phyloP scores from a whole-genome alignment of 2,329 filamentous ascomycete species.

The Scedosporium boydii region DNA sequence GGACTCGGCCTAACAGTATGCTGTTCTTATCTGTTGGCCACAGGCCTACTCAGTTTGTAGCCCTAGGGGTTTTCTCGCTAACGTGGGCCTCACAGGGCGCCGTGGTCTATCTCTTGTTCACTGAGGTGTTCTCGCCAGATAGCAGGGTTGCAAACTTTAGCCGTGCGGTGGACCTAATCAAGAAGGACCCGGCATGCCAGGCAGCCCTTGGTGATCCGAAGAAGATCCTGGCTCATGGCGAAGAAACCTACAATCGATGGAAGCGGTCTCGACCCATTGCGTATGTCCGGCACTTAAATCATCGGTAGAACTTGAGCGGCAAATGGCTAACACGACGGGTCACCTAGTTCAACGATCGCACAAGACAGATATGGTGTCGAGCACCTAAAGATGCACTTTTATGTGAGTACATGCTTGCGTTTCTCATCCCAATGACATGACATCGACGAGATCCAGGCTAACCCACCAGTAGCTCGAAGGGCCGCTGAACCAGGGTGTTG shows the following conservation, averaged over 20 bases:
- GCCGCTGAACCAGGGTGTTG: conserved; percentile 61
- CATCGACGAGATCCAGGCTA: neutral
- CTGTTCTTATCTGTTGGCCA: neutral
- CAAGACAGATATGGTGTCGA: conserved; percentile 23
- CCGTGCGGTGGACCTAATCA: conserved; percentile 71
- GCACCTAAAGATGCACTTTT: conserved; percentile 78
- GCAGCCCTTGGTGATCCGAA: conserved; percentile 65
- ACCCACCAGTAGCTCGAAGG: conserved; percentile 56
- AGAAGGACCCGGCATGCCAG: conserved; percentile 59
- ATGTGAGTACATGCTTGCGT: conserved; percentile 41
- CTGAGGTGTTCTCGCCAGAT: conserved; percentile 74
- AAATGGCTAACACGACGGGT: neutral
- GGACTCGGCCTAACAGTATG: conserved; percentile 69
- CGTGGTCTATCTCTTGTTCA: conserved; percentile 70
- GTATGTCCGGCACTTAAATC: conserved; percentile 23
- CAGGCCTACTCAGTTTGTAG: neutral
- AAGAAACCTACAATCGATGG: conserved; percentile 76
- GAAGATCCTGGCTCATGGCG: conserved; percentile 73
- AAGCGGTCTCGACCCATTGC: conserved; percentile 54
- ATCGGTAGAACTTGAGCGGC: neutral
- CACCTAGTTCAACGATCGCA: conserved; percentile 8
- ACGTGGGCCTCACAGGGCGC: conserved; percentile 43
- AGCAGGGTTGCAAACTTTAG: conserved; percentile 87
- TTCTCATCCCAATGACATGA: neutral
- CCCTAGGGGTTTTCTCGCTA: conserved; percentile 6